Evolutionary conservation across 2,329 filamentous ascomycete species (phyloP), one percentile per base, ranked within the genome.

Genomic region (Aspergillus texensis): DNA sequence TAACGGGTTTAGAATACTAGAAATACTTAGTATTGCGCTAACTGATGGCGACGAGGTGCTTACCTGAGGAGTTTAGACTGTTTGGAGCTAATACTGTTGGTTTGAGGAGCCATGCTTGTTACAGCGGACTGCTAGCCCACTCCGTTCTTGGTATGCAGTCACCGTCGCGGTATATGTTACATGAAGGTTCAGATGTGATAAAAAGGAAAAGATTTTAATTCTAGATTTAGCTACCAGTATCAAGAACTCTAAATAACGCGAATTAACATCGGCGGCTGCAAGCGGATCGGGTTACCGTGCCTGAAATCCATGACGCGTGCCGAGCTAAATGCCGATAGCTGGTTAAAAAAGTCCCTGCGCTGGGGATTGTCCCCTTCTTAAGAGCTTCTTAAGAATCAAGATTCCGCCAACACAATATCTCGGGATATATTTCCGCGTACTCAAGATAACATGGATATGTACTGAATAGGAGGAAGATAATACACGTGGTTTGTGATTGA

Each of bases 211-310:
- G 5, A 30, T 39, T 30, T 28, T 12, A 39, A 30, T 36, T 28
- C 45, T 46, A 46, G n/a, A 46, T 46, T 45, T 46, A 21, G n/a
- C n/a, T 24, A 46, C 43, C 21, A 46, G 4, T 12, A 24, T 46
- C 4, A 50, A 19, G 24, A 50, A 16, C 46, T 21, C 24, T 28
- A 21, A 50, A 24, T 24, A 4, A 19, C 2, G 60, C 58, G 39
- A 52, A 52, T 50, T 60, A 30, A 28, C 55, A 52, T 57, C 32
- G 39, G 56, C 58, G 41, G 60, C 60, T 64, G 62, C 62, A 63
- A 64, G 53, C 65, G 68, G 64, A 67, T 71, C 70, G 68, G 71
- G 64, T 67, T 72, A 65, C 67, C 67, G 70, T 65, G 48, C 61
- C 58, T 63, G 58, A 30, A 14, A 36, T 32, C 45, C 54, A 60